Percentiles rank a stretch among this genome's conserved stretches.
Conservation (phyloP, 306 rosid genomes). For the Glycine soja region DNA sequence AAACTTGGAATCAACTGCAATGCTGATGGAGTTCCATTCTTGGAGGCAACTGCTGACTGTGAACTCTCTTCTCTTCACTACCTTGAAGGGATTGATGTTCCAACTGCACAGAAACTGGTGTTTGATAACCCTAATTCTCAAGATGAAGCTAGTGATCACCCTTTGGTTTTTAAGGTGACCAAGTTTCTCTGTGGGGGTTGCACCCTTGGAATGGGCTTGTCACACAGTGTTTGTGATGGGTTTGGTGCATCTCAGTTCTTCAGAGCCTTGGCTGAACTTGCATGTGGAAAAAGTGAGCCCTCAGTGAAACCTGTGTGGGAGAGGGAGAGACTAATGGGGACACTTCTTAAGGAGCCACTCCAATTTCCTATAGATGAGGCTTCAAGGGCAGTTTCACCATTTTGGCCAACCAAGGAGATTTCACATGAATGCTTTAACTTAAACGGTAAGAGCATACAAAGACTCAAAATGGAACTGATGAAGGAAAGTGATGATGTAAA, state of each 20-base stretch:
- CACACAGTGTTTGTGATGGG: slow-evolving; percentile 56
- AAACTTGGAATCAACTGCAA: slow-evolving; percentile 47
- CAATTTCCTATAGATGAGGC: slow-evolving; percentile 35
- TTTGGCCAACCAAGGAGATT: slow-evolving; percentile 53
- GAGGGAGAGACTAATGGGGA: slow-evolving; percentile 51
- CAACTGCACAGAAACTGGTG: slow-evolving; percentile 37
- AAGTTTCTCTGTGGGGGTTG: slow-evolving; percentile 57
- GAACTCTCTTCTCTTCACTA: slow-evolving; percentile 51
- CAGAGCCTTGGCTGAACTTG: slow-evolving; percentile 48
- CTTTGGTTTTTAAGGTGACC: slow-evolving; percentile 49
- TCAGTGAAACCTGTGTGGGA: slow-evolving; percentile 62
- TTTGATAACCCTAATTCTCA: slow-evolving; percentile 31
- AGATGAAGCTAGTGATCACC: slow-evolving; percentile 31
- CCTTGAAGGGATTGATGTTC: slow-evolving; percentile 41
- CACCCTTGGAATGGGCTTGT: slow-evolving; percentile 48
- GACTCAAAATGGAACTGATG: slow-evolving; percentile 52
- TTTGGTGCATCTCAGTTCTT: slow-evolving; percentile 52
- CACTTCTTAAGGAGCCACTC: slow-evolving; percentile 41
- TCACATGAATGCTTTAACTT: slow-evolving; percentile 49
- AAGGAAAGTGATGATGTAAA: slow-evolving; percentile 31
- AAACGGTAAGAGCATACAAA: slow-evolving; percentile 46
- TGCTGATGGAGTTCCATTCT: slow-evolving; percentile 57
- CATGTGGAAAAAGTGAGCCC: slow-evolving; percentile 50
- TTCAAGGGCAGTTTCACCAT: slow-evolving; percentile 56
- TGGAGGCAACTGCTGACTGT: slow-evolving; percentile 49